Conservation (phyloP, 495 filamentous ascomycete genomes). For the Xylaria cubensis region DNA sequence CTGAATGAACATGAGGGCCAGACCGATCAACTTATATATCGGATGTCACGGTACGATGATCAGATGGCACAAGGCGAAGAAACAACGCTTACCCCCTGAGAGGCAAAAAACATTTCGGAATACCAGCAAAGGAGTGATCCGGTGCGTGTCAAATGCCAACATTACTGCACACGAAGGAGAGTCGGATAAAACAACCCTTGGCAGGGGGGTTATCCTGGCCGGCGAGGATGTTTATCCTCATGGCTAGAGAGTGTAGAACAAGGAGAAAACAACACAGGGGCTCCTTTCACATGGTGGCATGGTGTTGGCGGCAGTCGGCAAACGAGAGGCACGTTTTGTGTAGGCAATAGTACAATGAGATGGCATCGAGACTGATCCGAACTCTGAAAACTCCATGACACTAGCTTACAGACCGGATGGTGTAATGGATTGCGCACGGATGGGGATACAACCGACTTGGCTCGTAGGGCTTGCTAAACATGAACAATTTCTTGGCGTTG, state of each 20-base stretch:
- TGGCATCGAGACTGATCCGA: slow-evolving; percentile 29
- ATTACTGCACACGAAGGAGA: slow-evolving; percentile 37
- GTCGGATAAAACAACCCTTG: slow-evolving; percentile 50
- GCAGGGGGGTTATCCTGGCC: slow-evolving; percentile 28
- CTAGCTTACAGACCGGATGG: background rate
- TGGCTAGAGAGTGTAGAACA: slow-evolving; percentile 34
- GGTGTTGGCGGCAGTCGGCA: slow-evolving; percentile 4
- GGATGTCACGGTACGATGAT: slow-evolving; percentile 33
- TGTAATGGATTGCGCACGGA: slow-evolving; percentile 47
- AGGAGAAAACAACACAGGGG: slow-evolving; percentile 27
- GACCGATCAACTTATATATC: slow-evolving; percentile 50
- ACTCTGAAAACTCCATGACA: slow-evolving; percentile 5
- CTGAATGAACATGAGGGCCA: slow-evolving; percentile 29
- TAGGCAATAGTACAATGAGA: background rate
- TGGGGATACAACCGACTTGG: slow-evolving; percentile 41
- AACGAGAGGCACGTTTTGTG: background rate
- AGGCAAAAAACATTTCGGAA: slow-evolving; percentile 49
- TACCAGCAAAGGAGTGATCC: slow-evolving; percentile 48
- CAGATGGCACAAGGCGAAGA: slow-evolving; percentile 46
- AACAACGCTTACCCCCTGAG: slow-evolving; percentile 50
- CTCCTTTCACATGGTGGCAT: background rate
- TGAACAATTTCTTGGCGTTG: slow-evolving; percentile 16
- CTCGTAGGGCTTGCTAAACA: slow-evolving; percentile 12
- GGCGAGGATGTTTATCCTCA: slow-evolving; percentile 35
- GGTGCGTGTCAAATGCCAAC: slow-evolving; percentile 54